These are phyloP conservation scores for Penstemon davidsonii DNA, from an alignment of 257 asterid genomes.

Conservation along the genomic window DNA sequence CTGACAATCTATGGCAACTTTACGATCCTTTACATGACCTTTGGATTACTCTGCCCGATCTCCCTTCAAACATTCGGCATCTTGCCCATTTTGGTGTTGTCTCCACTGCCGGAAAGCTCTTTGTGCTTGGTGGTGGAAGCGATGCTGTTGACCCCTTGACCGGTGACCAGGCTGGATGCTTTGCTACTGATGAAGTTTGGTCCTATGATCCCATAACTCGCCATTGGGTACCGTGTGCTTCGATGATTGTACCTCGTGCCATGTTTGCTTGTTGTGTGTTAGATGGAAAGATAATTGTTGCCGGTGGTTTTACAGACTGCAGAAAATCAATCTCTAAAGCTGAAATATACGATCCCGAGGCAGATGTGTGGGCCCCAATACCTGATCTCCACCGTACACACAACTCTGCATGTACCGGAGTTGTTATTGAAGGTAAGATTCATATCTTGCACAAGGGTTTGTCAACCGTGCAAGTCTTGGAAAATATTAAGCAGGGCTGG, in stretches of 20 bases:
- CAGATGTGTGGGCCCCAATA: slow-evolving; percentile 73
- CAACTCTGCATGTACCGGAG: slow-evolving; percentile 84
- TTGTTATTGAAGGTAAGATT: slow-evolving; percentile 73
- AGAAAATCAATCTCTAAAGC: slow-evolving; percentile 90
- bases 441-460: slow-evolving; percentile 93
- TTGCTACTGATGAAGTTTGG: slow-evolving; percentile 95
- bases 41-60: slow-evolving; percentile 88
- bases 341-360: slow-evolving; percentile 89
- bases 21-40: slow-evolving; percentile 77
- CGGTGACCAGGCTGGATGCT: slow-evolving; percentile 95
- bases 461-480: slow-evolving; percentile 81
- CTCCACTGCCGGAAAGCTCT: slow-evolving; percentile 81
- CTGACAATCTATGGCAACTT: slow-evolving; percentile 95
- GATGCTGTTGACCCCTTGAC: slow-evolving; percentile 95
- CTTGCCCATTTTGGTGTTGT: slow-evolving; percentile 94
- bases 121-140: slow-evolving; percentile 93
- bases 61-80: slow-evolving; percentile 84
- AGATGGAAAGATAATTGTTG: slow-evolving; percentile 89
- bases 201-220: slow-evolving; percentile 70
- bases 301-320: slow-evolving; percentile 90
- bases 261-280: slow-evolving; percentile 94
- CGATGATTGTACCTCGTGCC: slow-evolving; percentile 94
- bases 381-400: slow-evolving; percentile 88
- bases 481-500: slow-evolving; percentile 70
- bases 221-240: slow-evolving; percentile 61